These are phyloP conservation scores for Schizothecium vesticola DNA, from an alignment of 495 filamentous ascomycete genomes.

Conservation along the genomic window DNA sequence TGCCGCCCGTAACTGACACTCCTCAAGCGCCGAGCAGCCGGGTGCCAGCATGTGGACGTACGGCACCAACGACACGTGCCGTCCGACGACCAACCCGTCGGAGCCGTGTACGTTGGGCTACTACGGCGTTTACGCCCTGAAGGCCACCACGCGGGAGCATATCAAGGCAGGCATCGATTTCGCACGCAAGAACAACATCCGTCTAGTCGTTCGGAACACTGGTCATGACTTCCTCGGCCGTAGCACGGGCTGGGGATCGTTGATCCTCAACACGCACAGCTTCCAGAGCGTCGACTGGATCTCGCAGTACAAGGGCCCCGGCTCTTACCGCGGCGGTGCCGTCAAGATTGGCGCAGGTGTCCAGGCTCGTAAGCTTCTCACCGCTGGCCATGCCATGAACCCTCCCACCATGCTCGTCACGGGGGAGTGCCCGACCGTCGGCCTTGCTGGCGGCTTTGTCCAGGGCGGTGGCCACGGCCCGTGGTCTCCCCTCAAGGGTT, in stretches of 20 bases:
- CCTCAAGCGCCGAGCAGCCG: slow-evolving; percentile 21
- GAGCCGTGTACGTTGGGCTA: slow-evolving; percentile 52
- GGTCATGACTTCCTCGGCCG: slow-evolving; percentile 54
- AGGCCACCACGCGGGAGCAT: slow-evolving; percentile 37
- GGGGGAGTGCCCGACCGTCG: slow-evolving; percentile 46
- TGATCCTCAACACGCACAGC: slow-evolving; percentile 58
- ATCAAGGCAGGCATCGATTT: slow-evolving; percentile 48
- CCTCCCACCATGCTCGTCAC: slow-evolving; percentile 42
- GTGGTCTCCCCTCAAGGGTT: slow-evolving; percentile 50
- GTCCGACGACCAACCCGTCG: slow-evolving; percentile 41
- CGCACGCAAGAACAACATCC: slow-evolving; percentile 49
- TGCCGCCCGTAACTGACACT: not conserved
- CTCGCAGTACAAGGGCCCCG: slow-evolving; percentile 36
- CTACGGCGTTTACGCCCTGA: slow-evolving; percentile 46
- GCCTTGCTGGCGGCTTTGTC: slow-evolving; percentile 45
- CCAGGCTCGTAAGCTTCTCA: slow-evolving; percentile 43
- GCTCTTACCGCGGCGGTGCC: slow-evolving; percentile 26
- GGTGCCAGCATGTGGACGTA: slow-evolving; percentile 32
- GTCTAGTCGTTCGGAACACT: slow-evolving; percentile 57
- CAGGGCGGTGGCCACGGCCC: slow-evolving; percentile 61
- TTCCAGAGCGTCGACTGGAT: slow-evolving; percentile 45
- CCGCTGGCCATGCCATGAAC: slow-evolving; percentile 36
- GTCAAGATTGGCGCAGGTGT: slow-evolving; percentile 56
- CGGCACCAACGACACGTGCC: slow-evolving; percentile 38
- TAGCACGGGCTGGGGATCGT: slow-evolving; percentile 48